Evolutionary conservation across 2,329 filamentous ascomycete genomes (phyloP), one percentile per base, ranked within the genome.

Genomic region (Tothia fuscella): DNA sequence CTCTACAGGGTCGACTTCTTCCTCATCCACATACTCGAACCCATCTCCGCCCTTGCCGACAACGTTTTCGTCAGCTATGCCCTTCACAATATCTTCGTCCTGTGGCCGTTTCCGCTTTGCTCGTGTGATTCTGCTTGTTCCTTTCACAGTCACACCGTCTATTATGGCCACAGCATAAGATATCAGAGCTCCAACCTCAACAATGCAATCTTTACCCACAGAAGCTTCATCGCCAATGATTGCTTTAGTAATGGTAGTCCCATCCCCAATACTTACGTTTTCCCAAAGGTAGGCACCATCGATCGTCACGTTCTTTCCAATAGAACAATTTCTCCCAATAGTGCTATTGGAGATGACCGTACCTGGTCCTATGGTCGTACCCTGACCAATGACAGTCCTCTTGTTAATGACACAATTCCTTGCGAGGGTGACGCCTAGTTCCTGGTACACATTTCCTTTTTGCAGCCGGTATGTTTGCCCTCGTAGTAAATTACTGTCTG

Each of bases 251-350:
- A 98, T 66, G 19, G 72, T 72, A 13, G 80, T 71, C 16, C 78
- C 79, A 54, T 95, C 85, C 1, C 78, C 82, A 50, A 98, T 76
- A 4, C 72, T 73, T 0, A 77, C 78, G 51, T 87, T 75, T 51
- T 95, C 85, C 88, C 89, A 96, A 48, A 98, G 76, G 52, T 86
- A 89, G 17, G 84, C 81, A 50, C 85, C 73, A 36, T 82, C 72
- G 46, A 98, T 76, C 28, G 68, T 73, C 21, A 91, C 88, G 49
- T 91, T 84, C 50, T 76, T 80, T 5, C 91, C 91, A 50, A 98
- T 91, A 49, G 77, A 78, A 62, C 89, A 96, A 49, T 82, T 73
- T 47, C 82, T 75, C 24, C 91, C 91, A 46, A 98, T 78, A 35
- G 91, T 75, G 53, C 82, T 88, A 59, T 82, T 82, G 6, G 69